Percentiles rank a stretch among this genome's conserved stretches.
These are phyloP conservation scores for Camellia sinensis DNA, from an alignment of 148 eudicot genomes.

Conservation along the genomic window DNA sequence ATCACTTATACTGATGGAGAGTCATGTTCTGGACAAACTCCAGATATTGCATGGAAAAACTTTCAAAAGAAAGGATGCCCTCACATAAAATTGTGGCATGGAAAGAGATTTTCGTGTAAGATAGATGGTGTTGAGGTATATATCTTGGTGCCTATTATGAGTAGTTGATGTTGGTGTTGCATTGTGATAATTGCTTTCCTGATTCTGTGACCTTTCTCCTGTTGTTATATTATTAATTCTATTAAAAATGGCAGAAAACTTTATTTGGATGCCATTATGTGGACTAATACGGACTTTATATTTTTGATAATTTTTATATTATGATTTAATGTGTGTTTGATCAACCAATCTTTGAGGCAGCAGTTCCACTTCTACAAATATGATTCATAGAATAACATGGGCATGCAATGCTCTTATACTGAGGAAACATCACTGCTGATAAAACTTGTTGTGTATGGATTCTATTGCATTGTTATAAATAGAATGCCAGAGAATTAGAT, in stretches of 20 bases:
- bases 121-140: conserved; percentile 89
- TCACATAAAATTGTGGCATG: conserved; percentile 71
- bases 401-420: neutral
- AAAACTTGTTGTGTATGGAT: neutral
- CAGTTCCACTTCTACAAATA: neutral
- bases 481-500: neutral
- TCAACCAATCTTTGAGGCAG: neutral
- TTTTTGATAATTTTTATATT: neutral
- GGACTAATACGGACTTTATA: neutral
- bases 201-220: neutral
- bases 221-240: neutral
- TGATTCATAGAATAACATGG: neutral
- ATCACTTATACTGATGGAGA: conserved; percentile 70
- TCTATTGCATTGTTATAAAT: neutral
- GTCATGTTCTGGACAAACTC: conserved; percentile 79
- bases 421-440: neutral
- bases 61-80: conserved; percentile 68
- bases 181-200: neutral
- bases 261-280: neutral
- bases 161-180: neutral
- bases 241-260: neutral
- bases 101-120: conserved; percentile 83
- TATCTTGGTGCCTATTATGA: conserved; percentile 5
- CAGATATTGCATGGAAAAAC: conserved; percentile 90
- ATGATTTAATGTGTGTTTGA: neutral